Evolutionary conservation across 805 yeast genomes (phyloP).

Genomic region (Wickerhamiella spandovensis): DNA sequence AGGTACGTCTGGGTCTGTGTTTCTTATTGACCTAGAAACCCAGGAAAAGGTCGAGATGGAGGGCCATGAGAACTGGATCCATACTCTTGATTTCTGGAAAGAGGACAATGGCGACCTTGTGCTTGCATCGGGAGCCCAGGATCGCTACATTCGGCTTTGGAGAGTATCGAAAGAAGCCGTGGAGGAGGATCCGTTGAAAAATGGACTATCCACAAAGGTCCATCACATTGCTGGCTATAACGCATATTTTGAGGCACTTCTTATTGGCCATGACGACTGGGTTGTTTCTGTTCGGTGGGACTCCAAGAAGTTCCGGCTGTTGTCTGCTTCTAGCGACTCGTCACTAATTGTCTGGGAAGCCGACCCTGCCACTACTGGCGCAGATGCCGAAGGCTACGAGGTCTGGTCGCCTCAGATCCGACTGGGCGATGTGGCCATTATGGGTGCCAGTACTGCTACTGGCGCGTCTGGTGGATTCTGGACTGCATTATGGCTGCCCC

Average conservation of each 20-base stretch:
- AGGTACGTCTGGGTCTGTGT: slow-evolving; percentile 31
- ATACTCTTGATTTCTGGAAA: slow-evolving; percentile 48
- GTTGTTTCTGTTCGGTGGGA: slow-evolving; percentile 77
- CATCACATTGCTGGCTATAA: slow-evolving; percentile 38
- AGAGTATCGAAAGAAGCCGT: slow-evolving; percentile 29
- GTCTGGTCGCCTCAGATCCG: slow-evolving; percentile 76
- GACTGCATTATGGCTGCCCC: slow-evolving; percentile 55
- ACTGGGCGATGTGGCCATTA: slow-evolving; percentile 82
- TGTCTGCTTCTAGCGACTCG: slow-evolving; percentile 87
- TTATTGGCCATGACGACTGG: slow-evolving; percentile 99
- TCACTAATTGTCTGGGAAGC: slow-evolving; percentile 91
- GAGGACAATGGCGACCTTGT: slow-evolving; percentile 39
- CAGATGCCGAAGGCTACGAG: slow-evolving; percentile 10
- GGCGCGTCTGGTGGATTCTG: slow-evolving; percentile 78
- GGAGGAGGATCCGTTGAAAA: slow-evolving; percentile 2
- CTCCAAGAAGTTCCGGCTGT: slow-evolving; percentile 42
- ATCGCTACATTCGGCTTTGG: slow-evolving; percentile 86
- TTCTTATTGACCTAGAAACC: slow-evolving; percentile 28
- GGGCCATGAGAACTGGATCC: slow-evolving; percentile 97
- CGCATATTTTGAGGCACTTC: slow-evolving; percentile 76
- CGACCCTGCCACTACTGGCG: slow-evolving; percentile 55
- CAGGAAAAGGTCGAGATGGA: slow-evolving; percentile 28
- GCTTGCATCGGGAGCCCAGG: slow-evolving; percentile 87
- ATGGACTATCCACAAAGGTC: slow-evolving; percentile 53
- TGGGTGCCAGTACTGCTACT: slow-evolving; percentile 97